These are phyloP conservation scores for Platanthera zijinensis DNA, from an alignment of 106 monocot genomes.

Conservation along the genomic window DNA sequence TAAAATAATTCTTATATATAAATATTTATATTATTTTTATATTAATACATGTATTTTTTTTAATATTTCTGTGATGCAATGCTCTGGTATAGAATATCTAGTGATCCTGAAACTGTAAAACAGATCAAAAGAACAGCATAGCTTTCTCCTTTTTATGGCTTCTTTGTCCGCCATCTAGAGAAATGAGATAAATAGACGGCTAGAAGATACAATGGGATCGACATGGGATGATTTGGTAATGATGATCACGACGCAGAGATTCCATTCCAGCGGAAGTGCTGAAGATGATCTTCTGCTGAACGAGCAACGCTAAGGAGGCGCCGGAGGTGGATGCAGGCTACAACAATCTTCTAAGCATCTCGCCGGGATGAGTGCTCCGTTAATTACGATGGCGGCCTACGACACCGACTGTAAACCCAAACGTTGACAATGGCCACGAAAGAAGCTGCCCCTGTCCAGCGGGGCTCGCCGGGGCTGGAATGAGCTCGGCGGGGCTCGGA, in stretches of 20 bases:
- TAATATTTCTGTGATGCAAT: no score
- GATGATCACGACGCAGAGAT: slow-evolving; percentile 5
- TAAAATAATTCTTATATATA: no score
- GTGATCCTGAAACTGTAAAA: not conserved
- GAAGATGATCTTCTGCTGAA: not conserved
- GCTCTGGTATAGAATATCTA: no score
- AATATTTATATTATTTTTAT: no score
- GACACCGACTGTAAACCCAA: not conserved
- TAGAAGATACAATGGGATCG: not conserved
- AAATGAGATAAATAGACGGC: not conserved
- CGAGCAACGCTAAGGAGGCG: not conserved
- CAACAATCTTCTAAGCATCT: slow-evolving; percentile 28
- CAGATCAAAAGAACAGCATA: slow-evolving; percentile 24
- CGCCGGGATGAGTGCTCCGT: not conserved
- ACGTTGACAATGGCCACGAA: no score
- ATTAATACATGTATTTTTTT: no score
- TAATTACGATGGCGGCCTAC: not conserved
- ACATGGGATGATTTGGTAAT: not conserved
- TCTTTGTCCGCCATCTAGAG: slow-evolving; percentile 41
- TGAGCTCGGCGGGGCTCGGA: no score
- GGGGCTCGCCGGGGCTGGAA: no score
- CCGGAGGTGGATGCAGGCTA: slow-evolving; percentile 13
- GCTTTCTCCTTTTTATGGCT: slow-evolving; percentile 50
- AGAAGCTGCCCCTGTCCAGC: no score
- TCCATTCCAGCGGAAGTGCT: not conserved